Evolutionary conservation across 140 eudicot genomes (phyloP).

Genomic region (Flaveria floridana): DNA sequence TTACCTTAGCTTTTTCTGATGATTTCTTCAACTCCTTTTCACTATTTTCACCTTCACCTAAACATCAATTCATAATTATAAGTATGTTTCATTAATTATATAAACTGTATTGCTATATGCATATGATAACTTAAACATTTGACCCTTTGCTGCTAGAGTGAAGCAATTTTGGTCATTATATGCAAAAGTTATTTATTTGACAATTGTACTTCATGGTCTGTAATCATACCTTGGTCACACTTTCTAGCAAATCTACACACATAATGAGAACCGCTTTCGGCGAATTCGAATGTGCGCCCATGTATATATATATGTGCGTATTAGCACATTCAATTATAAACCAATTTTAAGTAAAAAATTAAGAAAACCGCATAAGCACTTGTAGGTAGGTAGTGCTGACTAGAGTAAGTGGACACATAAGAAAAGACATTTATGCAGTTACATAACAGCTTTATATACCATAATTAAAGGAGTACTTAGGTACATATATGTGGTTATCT

Average conservation of each 20-base stretch:
- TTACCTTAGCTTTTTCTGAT: conserved; percentile 42
- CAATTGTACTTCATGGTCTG: no score
- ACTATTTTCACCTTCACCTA: conserved; percentile 38
- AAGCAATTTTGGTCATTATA: neutral
- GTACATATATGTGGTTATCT: neutral
- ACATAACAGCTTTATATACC: neutral
- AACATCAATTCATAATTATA: neutral
- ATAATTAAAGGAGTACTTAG: neutral
- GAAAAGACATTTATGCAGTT: neutral
- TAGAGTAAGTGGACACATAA: neutral
- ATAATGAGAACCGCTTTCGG: no score
- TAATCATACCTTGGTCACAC: no score
- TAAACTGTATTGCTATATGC: conserved; percentile 13
- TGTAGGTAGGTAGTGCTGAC: neutral
- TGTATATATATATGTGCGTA: no score
- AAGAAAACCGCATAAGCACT: neutral
- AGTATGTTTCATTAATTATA: conserved; percentile 9
- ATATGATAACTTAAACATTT: neutral
- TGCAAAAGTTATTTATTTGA: no score
- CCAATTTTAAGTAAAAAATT: no score
- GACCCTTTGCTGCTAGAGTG: neutral
- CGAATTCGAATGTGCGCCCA: no score
- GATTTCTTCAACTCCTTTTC: conserved; percentile 37
- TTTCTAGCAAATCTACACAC: no score
- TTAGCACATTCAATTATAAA: no score